Conservation (phyloP, 306 rosid genomes). For the Datisca glomerata region DNA sequence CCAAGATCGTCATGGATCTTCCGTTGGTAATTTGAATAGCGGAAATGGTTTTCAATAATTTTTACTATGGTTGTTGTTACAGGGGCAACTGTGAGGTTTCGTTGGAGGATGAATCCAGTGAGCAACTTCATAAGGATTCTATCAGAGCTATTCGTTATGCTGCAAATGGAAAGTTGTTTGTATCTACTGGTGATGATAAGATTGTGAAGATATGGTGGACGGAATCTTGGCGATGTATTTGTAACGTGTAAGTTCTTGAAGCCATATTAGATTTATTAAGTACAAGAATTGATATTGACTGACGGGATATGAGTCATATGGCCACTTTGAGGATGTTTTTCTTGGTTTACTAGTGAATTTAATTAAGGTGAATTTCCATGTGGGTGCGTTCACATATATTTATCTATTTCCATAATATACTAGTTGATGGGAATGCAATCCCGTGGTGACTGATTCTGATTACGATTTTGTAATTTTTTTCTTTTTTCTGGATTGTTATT, state of each 20-base stretch:
- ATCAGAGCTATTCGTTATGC: constrained; percentile 72
- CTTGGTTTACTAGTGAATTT: no score
- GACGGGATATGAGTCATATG: no score
- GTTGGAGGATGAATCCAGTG: constrained; percentile 36
- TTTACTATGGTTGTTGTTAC: constrained; percentile 6
- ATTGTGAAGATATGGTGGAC: constrained; percentile 74
- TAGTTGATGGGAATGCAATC: no score
- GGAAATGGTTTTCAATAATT: no score
- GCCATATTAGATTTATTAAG: background rate
- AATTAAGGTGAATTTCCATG: no score
- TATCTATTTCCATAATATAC: no score
- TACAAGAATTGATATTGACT: background rate
- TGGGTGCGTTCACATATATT: no score
- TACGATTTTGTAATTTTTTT: no score
- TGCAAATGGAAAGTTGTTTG: constrained; percentile 55
- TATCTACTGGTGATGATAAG: constrained; percentile 90
- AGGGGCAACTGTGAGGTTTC: constrained; percentile 47
- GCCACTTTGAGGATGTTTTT: background rate
- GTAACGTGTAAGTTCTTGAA: constrained; percentile 45
- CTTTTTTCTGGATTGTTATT: no score
- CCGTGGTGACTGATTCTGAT: no score
- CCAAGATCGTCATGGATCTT: no score
- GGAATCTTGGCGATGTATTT: constrained; percentile 61
- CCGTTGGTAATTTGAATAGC: no score
- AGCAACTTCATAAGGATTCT: constrained; percentile 45